Evolutionary conservation across 495 filamentous ascomycete genomes (phyloP).

Genomic region (Xylaria curta): DNA sequence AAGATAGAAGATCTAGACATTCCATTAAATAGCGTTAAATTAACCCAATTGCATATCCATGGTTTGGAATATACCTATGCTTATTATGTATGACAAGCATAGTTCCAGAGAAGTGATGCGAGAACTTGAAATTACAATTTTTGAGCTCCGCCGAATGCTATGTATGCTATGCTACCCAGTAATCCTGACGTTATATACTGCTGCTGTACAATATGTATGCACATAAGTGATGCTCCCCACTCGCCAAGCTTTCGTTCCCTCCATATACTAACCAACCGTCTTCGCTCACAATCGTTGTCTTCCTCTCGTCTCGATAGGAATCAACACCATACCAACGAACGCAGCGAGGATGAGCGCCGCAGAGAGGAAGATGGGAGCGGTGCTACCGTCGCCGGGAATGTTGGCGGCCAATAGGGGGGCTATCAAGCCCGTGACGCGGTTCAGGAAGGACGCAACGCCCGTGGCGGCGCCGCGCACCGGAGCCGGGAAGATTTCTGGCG

Average conservation of each 20-base stretch:
- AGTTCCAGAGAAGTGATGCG: too few relatives aligned
- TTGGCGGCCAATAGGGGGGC: conserved; percentile 80
- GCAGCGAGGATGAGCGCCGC: conserved; percentile 73
- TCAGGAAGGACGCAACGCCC: conserved; percentile 74
- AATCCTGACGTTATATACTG: not conserved
- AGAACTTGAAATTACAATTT: conserved; percentile 2
- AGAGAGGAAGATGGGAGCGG: conserved; percentile 74
- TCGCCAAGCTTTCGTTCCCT: not conserved
- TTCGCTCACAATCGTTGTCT: conserved; percentile 65
- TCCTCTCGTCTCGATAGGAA: conserved; percentile 79
- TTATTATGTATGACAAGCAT: not conserved
- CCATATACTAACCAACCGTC: not conserved
- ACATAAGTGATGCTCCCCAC: not conserved
- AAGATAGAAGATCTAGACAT: conserved; percentile 5
- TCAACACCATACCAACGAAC: conserved; percentile 63
- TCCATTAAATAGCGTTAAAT: not conserved
- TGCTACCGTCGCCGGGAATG: conserved; percentile 67
- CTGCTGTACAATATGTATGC: not conserved
- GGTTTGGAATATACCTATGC: not conserved
- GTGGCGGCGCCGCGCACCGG: conserved; percentile 81
- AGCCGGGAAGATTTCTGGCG: conserved; percentile 82
- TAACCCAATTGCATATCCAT: not conserved
- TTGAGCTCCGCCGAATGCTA: conserved; percentile 11
- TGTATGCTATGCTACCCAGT: not conserved
- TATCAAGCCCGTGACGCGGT: conserved; percentile 74